phyloP scores from a whole-genome alignment of 345 rosid species.

The Brassica cretica region DNA sequence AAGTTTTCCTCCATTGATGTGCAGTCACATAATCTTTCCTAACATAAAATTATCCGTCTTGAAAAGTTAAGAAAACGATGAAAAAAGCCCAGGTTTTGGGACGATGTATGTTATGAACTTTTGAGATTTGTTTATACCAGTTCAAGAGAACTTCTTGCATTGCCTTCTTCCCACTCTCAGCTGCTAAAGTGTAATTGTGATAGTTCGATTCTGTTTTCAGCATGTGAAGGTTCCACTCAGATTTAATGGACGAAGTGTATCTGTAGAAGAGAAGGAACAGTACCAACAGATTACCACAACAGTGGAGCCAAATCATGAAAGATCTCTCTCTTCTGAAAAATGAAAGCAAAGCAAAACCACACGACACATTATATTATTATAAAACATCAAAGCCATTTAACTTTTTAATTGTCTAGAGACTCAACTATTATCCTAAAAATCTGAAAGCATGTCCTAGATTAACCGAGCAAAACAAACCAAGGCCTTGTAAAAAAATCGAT shows the following conservation, averaged over 20 bases:
- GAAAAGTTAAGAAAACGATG: constrained; percentile 3
- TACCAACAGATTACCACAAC: not conserved
- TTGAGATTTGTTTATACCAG: constrained; percentile 52
- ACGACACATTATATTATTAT: not conserved
- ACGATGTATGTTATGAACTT: not conserved
- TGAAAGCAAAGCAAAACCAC: not conserved
- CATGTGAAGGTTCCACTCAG: constrained; percentile 83
- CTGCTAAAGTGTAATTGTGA: constrained; percentile 65
- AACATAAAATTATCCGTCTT: constrained; percentile 48
- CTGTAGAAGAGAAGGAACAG: not conserved
- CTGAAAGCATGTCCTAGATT: not conserved
- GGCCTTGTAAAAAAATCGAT: not conserved
- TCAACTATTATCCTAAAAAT: not conserved
- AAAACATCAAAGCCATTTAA: not conserved
- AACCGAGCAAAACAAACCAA: not conserved
- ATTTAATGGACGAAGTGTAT: constrained; percentile 56
- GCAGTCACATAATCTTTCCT: constrained; percentile 43
- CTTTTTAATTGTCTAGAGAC: not conserved
- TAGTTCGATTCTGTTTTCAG: constrained; percentile 72
- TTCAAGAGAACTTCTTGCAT: constrained; percentile 73
- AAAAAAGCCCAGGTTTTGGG: constrained; percentile 22
- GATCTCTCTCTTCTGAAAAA: not conserved
- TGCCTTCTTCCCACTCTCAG: constrained; percentile 73
- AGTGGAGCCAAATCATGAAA: not conserved
- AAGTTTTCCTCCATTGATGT: constrained; percentile 83